Evolutionary conservation across 345 rosid species (phyloP), one percentile per base, ranked within the genome.

Genomic region (Pelargonium nanum): DNA sequence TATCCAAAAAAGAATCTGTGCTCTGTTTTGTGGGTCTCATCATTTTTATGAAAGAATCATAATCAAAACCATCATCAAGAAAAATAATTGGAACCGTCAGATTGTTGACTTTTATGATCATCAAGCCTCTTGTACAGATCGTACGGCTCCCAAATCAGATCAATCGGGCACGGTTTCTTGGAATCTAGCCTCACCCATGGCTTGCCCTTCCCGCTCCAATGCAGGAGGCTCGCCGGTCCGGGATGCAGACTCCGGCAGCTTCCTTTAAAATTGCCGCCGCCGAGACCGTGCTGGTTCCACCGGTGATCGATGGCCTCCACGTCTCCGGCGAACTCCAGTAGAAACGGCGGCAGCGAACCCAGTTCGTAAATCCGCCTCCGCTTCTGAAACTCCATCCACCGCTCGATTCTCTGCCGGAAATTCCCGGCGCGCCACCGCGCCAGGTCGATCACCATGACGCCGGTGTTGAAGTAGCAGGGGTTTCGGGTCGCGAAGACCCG

Each of bases 191-290:
- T 69, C 0, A 73, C 85, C 97, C 97, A 89, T 0, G 97, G 97
- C 68, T 89, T 89, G 61, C 97, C 97, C 71, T 89, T 86, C n/a
- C 97, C 97, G 53, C 97, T 89, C 97, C 97, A 89, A 75, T 86
- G 97, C 59, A 89, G 72, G 77, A 89, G 63, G 55, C 97, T 89
- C 25, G 85, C 95, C 5, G 95, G 87, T 24, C 97, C 97, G 0
- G 84, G 81, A 52, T 89, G 97, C 72, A 89, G 48, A 6, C 79
- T 59, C 70, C 97, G 67, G 71, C 97, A 89, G 20, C 88, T 80
- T 0, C 90, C 97, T 62, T 78, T 77, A 56, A 89, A 77, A 53
- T 89, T 89, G 62, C 87, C 95, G 0, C 97, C 97, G 3, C 97
- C 97, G 1, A 89, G 80, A 10, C 97, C 97, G 34, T 89, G 97